Base-by-base conservation (phyloP, 768 basidiomycete genomes). In the Pholiota molesta region DNA sequence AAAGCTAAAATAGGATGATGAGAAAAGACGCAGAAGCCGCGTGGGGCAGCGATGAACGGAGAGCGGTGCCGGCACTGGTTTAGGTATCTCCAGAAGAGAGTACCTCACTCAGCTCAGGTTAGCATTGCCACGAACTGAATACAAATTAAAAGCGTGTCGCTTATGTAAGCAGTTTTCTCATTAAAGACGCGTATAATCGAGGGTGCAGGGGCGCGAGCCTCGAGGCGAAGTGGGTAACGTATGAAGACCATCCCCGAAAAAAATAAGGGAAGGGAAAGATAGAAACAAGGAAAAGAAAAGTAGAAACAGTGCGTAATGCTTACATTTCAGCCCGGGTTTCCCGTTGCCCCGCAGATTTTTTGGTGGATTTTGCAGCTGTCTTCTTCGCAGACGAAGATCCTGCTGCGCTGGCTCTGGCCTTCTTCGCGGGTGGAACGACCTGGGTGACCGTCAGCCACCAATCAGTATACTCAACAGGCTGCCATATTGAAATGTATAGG, bases 341-440 rank as follows among this genome's bases (percentile, higher is more conserved):
- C 65, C 49, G 60, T 63, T 52, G 65, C 51, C 55, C 61, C 52
- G 28, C 47, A 26, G 23, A 13, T 49, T 49, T 4, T 19, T 26
- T 26, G 10, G 16, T 21, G 62, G 60, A 59, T 70, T 73, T 26
- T 55, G 65, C 64, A 31, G 69, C 59, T 13, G 66, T 64, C 47
- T 72, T 64, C 61, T 73, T 75, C 14, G 61, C 35, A 37, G 35
- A 11, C 13, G 9, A 13, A 10, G 35, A 9, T 49, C 23, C 44
- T n/a, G 44, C 11, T 5, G 16, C n/a, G 2, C 8, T 44, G 6
- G 7, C 23, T 49, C 47, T 49, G 21, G 47, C 23, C 23, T 26
- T 49, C 14, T 49, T 49, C 11, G 47, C 23, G 19, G 47, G 47
- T 49, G 21, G 47, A 10, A 8, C 23, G 11, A 49, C 42, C 47